Evolutionary conservation across 495 filamentous ascomycete species (phyloP).

Genomic region (Penicillium salamii): DNA sequence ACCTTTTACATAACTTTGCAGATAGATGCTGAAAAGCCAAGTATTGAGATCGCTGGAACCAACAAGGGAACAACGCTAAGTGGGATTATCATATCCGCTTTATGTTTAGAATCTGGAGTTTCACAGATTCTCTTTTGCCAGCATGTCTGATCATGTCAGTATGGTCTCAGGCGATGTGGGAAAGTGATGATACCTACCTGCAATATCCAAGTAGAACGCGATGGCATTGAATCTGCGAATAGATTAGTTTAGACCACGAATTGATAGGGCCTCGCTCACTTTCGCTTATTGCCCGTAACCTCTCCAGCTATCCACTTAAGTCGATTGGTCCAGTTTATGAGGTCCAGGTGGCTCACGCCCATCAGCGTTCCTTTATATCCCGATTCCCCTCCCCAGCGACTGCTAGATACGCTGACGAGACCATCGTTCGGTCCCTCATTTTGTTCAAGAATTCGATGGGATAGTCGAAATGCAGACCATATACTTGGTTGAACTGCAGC

Average conservation of each 20-base stretch:
- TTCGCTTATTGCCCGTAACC: conserved; percentile 64
- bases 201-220: conserved; percentile 90
- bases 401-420: conserved; percentile 82
- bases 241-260: background rate
- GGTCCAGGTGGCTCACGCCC: conserved; percentile 81
- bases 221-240: conserved; percentile 75
- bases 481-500: conserved; percentile 64
- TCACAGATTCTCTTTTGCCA: conserved; percentile 11
- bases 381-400: conserved; percentile 69
- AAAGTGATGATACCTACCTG: conserved; percentile 46
- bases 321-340: conserved; percentile 95
- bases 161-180: background rate
- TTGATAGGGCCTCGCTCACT: conserved; percentile 28
- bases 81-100: no score
- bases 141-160: conserved; percentile 6
- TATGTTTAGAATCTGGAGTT: background rate
- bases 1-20: no score
- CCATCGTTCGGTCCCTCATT: conserved; percentile 88
- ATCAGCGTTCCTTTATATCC: conserved; percentile 87
- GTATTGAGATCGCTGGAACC: no score
- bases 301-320: conserved; percentile 68
- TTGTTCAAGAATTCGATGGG: conserved; percentile 65
- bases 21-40: no score
- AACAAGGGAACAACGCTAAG: no score
- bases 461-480: conserved; percentile 72